Conservation (phyloP, 1,284 basidiomycete genomes). For the Inonotus hispidus region DNA sequence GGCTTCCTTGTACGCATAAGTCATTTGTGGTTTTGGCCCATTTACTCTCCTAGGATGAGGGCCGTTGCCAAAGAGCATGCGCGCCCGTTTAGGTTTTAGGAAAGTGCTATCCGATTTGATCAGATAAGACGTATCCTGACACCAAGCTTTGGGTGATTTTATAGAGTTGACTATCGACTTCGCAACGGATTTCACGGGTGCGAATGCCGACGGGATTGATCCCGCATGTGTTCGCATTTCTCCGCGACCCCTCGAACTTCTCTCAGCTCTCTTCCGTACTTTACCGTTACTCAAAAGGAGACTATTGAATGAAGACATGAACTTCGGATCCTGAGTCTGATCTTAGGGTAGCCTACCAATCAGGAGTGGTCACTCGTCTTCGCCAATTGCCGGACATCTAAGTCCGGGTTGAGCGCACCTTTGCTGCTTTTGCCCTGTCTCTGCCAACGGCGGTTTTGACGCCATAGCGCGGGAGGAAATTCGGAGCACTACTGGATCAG, state of each 20-base stretch:
- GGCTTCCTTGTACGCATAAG: too few species aligned
- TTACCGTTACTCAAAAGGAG: neutral
- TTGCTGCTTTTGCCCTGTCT: slow-evolving; percentile 2
- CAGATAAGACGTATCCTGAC: slow-evolving; percentile 7
- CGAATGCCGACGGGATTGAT: slow-evolving; percentile 5
- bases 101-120: slow-evolving; percentile 1
- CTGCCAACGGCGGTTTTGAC: slow-evolving; percentile 6
- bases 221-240: neutral
- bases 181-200: slow-evolving; percentile 12
- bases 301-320: neutral
- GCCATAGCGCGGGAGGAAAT: slow-evolving; percentile 2
- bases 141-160: neutral
- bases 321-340: slow-evolving; percentile 4
- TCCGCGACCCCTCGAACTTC: slow-evolving; percentile 1
- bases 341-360: slow-evolving; percentile 4
- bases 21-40: neutral
- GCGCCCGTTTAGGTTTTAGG: neutral
- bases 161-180: neutral
- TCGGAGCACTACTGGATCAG: neutral
- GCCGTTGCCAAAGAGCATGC: neutral
- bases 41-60: neutral
- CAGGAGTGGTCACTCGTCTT: neutral
- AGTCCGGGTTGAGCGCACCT: slow-evolving; percentile 11
- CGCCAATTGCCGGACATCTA: slow-evolving; percentile 15
- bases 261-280: neutral